phyloP scores from a whole-genome alignment of 1,284 basidiomycete genomes.

The Ustilago lituana region DNA sequence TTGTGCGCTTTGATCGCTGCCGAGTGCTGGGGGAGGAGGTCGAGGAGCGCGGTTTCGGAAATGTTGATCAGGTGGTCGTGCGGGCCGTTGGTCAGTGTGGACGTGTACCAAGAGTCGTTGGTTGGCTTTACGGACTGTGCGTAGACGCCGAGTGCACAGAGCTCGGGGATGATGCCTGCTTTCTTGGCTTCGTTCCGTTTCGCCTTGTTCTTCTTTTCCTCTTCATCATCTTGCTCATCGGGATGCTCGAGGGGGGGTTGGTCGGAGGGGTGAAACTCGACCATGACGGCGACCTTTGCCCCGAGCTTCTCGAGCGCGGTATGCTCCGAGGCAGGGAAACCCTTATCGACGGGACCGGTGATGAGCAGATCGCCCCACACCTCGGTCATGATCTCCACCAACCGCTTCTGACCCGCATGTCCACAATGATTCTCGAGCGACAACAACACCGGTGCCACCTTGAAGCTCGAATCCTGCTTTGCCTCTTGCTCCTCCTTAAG shows the following conservation, averaged over 20 bases:
- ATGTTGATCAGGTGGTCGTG: conserved; percentile 72
- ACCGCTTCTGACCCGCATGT: conserved; percentile 71
- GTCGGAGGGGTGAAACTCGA: conserved; percentile 58
- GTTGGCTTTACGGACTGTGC: conserved; percentile 59
- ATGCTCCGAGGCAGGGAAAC: conserved; percentile 53
- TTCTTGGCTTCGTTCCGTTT: conserved; percentile 44
- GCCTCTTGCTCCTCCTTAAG: conserved; percentile 33
- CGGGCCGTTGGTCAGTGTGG: conserved; percentile 49
- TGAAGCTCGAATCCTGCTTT: conserved; percentile 12
- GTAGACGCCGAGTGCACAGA: conserved; percentile 59
- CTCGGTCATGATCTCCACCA: conserved; percentile 73
- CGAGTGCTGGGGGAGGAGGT: conserved; percentile 69
- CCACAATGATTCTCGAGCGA: conserved; percentile 76
- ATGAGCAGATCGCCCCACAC: conserved; percentile 73
- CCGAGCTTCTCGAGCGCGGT: conserved; percentile 71
- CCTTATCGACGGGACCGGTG: conserved; percentile 35
- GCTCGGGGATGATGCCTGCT: conserved; percentile 55
- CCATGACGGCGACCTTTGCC: conserved; percentile 75
- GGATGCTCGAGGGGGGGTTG: conserved; percentile 14
- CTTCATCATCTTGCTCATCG: conserved; percentile 34
- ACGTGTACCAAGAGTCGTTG: conserved; percentile 55
- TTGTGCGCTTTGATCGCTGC: conserved; percentile 68
- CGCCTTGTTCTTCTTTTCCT: conserved; percentile 24
- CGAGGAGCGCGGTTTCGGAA: conserved; percentile 71
- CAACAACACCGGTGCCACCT: conserved; percentile 71